Percentiles rank a stretch among this genome's conserved stretches.
Conservation (phyloP, 495 filamentous ascomycete species). For the Tetracladium marchalianum region DNA sequence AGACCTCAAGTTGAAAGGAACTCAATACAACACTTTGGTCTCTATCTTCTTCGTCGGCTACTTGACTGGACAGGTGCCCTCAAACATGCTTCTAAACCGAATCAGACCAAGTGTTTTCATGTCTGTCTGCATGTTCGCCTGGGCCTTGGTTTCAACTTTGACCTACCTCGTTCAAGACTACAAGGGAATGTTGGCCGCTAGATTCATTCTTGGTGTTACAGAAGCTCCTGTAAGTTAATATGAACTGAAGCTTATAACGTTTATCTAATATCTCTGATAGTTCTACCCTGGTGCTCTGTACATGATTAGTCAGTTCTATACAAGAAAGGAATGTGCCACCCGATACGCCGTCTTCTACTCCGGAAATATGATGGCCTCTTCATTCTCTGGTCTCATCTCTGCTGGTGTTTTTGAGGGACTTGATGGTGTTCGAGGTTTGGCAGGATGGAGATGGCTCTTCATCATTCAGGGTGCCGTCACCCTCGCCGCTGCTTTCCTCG, state of each 20-base stretch:
- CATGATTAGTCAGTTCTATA: conserved; percentile 53
- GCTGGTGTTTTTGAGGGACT: conserved; percentile 32
- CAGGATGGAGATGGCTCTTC: conserved; percentile 42
- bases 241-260: too few relatives aligned
- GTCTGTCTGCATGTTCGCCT: conserved; percentile 34
- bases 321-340: conserved; percentile 43
- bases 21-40: conserved; percentile 54
- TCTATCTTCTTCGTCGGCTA: conserved; percentile 32
- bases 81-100: conserved; percentile 45
- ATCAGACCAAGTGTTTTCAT: conserved; percentile 28
- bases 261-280: too few relatives aligned
- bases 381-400: conserved; percentile 43
- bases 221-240: conserved; percentile 25
- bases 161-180: conserved; percentile 35
- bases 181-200: conserved; percentile 48
- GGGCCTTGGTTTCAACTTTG: conserved; percentile 41
- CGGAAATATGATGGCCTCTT: conserved; percentile 33
- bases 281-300: conserved; percentile 35
- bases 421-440: conserved; percentile 29
- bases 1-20: conserved; percentile 48
- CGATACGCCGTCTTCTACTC: conserved; percentile 32
- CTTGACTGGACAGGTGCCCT: conserved; percentile 40
- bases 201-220: conserved; percentile 60
- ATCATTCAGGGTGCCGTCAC: conserved; percentile 46
- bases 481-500: conserved; percentile 29